Evolutionary conservation across 169 alveolate species (phyloP), one percentile per base, ranked within the genome.

Genomic region (Theileria sp.): DNA sequence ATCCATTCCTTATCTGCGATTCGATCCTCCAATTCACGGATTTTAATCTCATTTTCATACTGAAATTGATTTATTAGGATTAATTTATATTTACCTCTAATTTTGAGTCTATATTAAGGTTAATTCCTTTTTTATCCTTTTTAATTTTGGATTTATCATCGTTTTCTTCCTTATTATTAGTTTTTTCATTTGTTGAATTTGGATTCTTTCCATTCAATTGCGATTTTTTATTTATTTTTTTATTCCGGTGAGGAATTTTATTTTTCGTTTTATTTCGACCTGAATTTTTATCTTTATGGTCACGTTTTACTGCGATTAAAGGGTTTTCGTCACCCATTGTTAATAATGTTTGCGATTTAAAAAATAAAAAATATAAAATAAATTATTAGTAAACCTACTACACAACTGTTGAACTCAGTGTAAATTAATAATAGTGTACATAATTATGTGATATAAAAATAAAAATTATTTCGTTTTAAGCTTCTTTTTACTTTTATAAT

Each of bases 21-120:
- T 9, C 84, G 58, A 7, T 66, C 54, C 87, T 85, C 91, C 32
- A 67, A 17, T 15, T 58, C 85, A n/a, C 91, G 82, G 10, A 85
- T 36, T 19, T 85, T 70, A n/a, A 54, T 49, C 54, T 85, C 91
- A 32, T 79, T 85, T 15, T 81, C 89, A 36, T 56, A 64, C 89
- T 83, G 44, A 67, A 66, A 13, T n/a, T 4, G 9, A 8, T 60
- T 15, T 7, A 56, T 70, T 17, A 1, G 1, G 6, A 0, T 15
- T 70, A 26, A 26, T 32, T 19, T 15, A 10, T 38, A 36, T 60
- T 51, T 51, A 70, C 77, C 77, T 70, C 77, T 25, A 56, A 36
- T 70, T 13, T 70, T 25, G 65, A 23, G 66, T 70, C 77, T 7
- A 50, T 70, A 25, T 70, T 50, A 0, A 70, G 64, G 64, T 50